Evolutionary conservation across 139 green algal genomes (phyloP).

Genomic region (Coelastrella sp.): DNA sequence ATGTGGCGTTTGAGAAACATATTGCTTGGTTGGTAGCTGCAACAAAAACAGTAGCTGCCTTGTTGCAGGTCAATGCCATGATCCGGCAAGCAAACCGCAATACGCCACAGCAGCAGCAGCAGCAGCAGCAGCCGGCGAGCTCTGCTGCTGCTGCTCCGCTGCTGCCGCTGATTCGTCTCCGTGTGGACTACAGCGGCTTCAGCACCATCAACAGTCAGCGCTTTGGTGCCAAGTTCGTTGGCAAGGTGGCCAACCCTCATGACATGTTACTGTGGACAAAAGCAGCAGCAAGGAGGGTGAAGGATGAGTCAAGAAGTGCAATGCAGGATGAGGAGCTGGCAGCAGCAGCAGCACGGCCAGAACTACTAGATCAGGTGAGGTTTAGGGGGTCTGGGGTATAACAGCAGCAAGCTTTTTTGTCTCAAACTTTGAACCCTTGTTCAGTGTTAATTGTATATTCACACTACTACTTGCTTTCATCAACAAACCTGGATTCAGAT

Average conservation of each 20-base stretch:
- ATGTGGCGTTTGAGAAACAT: too few relatives aligned
- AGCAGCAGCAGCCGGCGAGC: neutral
- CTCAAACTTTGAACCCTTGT: too few relatives aligned
- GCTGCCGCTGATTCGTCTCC: slow-evolving; percentile 80
- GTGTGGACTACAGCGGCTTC: slow-evolving; percentile 97
- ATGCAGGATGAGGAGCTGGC: neutral
- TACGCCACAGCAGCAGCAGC: neutral
- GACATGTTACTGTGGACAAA: slow-evolving; percentile 97
- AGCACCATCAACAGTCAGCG: slow-evolving; percentile 95
- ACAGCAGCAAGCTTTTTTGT: too few relatives aligned
- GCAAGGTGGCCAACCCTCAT: slow-evolving; percentile 96
- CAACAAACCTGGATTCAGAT: too few relatives aligned
- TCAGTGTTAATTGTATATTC: too few relatives aligned
- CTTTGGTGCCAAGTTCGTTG: slow-evolving; percentile 96
- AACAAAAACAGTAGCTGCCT: too few relatives aligned
- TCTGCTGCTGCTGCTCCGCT: neutral
- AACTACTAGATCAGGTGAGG: slow-evolving; percentile 84
- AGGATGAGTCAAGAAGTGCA: neutral
- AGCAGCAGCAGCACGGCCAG: slow-evolving; percentile 57
- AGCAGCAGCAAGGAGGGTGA: slow-evolving; percentile 21
- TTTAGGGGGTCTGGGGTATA: too few relatives aligned
- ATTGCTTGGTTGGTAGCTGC: neutral
- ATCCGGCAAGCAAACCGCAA: slow-evolving; percentile 28
- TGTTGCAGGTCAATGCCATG: slow-evolving; percentile 24
- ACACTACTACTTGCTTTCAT: too few relatives aligned